These are phyloP conservation scores for Ceratocystis diversiconidia DNA, from an alignment of 2,329 filamentous ascomycete species.

Conservation along the genomic window DNA sequence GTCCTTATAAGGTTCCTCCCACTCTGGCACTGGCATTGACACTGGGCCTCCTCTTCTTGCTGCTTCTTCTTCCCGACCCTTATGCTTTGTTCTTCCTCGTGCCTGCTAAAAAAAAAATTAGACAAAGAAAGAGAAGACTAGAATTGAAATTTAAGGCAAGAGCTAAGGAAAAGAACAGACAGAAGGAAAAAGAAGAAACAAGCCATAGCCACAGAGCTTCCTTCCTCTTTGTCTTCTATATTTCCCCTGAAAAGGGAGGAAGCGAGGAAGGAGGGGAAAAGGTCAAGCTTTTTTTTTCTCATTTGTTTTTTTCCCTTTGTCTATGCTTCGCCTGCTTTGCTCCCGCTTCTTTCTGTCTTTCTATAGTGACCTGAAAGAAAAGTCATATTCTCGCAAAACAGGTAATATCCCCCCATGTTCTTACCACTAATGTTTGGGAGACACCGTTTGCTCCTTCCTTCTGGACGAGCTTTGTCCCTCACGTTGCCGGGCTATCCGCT, in stretches of 20 bases:
- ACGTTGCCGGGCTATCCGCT: background rate
- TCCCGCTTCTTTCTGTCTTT: background rate
- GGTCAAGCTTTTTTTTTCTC: background rate
- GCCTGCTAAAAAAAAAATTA: background rate
- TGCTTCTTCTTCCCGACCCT: no score
- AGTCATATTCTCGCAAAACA: no score
- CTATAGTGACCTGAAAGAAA: background rate
- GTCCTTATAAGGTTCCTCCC: no score
- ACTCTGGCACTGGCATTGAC: no score
- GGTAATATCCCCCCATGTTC: background rate
- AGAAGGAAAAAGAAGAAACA: background rate
- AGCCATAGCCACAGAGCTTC: conserved; percentile 1
- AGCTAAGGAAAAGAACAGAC: background rate
- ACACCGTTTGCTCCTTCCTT: background rate
- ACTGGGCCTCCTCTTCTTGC: no score
- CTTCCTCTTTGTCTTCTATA: background rate
- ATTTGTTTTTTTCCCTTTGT: background rate
- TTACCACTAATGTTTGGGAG: background rate
- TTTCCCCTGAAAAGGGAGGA: background rate
- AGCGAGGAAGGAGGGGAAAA: background rate
- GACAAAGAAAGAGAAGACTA: background rate
- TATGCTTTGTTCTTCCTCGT: background rate
- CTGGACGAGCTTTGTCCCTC: background rate
- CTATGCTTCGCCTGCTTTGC: background rate
- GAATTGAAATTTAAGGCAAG: background rate